Percentiles rank a stretch among this genome's conserved stretches.
phyloP scores from a whole-genome alignment of 352 stramenopile species.

The Halophytophthora batemanensis region DNA sequence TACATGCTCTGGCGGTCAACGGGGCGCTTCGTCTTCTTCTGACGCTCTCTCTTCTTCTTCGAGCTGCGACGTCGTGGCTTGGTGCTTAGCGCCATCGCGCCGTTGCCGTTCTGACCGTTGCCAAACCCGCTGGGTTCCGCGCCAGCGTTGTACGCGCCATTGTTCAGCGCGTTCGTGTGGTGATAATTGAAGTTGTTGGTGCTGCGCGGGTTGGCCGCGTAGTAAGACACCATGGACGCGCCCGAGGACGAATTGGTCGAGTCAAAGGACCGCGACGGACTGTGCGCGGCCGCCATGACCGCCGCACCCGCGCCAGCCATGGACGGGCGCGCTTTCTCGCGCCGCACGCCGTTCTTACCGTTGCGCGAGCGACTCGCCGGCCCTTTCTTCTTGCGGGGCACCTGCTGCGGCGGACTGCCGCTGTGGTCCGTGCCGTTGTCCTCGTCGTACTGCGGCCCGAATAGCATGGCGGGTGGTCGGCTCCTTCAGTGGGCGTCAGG shows the following conservation, averaged over 20 bases:
- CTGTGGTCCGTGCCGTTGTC: conserved; percentile 34
- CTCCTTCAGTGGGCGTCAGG: too few species aligned
- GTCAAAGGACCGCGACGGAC: conserved; percentile 28
- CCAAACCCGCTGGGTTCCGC: not conserved
- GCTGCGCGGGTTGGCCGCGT: conserved; percentile 13
- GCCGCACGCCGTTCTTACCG: conserved; percentile 9
- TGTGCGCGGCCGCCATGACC: conserved; percentile 15
- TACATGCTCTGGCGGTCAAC: conserved; percentile 70
- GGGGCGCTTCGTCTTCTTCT: conserved; percentile 28
- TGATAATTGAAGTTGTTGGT: conserved; percentile 19
- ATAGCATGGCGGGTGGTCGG: conserved; percentile 32
- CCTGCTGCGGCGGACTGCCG: conserved; percentile 24
- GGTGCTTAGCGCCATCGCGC: conserved; percentile 6
- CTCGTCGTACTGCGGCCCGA: conserved; percentile 52
- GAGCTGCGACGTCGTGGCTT: conserved; percentile 26
- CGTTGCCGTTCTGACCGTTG: conserved; percentile 3
- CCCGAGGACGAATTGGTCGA: conserved; percentile 36
- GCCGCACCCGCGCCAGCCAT: conserved; percentile 17
- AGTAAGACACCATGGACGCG: conserved; percentile 21
- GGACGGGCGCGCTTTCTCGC: conserved; percentile 14
- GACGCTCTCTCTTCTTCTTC: conserved; percentile 27
- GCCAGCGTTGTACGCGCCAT: not conserved
- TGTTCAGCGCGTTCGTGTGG: not conserved
- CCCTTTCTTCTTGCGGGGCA: conserved; percentile 35
- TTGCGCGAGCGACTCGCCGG: conserved; percentile 9